Conservation (phyloP, 2,329 filamentous ascomycete genomes). For the Fusarium sp. region DNA sequence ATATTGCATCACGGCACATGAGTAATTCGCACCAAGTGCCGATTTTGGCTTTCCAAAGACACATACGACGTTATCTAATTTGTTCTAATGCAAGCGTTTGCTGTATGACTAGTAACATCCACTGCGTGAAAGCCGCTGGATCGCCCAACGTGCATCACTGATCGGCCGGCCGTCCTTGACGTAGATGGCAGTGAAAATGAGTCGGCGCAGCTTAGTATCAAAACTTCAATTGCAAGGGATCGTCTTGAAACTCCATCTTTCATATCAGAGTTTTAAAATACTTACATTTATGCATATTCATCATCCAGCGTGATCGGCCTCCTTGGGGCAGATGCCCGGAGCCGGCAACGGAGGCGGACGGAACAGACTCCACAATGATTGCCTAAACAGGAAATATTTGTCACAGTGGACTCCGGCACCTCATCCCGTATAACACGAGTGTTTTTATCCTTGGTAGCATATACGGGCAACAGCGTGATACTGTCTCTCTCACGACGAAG, state of each 20-base stretch:
- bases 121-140: constrained; percentile 28
- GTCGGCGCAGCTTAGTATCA: not conserved
- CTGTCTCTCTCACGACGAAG: not conserved
- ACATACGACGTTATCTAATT: not conserved
- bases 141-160: constrained; percentile 25
- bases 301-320: constrained; percentile 1
- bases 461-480: not conserved
- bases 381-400: constrained; percentile 29
- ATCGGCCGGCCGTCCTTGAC: constrained; percentile 22
- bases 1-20: constrained; percentile 33
- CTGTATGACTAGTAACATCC: not conserved
- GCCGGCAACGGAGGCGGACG: constrained; percentile 17
- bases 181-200: constrained; percentile 15
- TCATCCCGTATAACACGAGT: not conserved
- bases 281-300: not conserved
- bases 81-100: not conserved
- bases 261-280: not conserved
- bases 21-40: not conserved
- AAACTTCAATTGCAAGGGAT: not conserved
- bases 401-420: not conserved
- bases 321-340: not conserved
- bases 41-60: not conserved
- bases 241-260: not conserved
- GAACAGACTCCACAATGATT: constrained; percentile 14
- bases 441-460: not conserved